Percentiles rank a stretch among this genome's conserved stretches.
Conservation (phyloP, 768 basidiomycete species). For the Lyophyllum decastes region DNA sequence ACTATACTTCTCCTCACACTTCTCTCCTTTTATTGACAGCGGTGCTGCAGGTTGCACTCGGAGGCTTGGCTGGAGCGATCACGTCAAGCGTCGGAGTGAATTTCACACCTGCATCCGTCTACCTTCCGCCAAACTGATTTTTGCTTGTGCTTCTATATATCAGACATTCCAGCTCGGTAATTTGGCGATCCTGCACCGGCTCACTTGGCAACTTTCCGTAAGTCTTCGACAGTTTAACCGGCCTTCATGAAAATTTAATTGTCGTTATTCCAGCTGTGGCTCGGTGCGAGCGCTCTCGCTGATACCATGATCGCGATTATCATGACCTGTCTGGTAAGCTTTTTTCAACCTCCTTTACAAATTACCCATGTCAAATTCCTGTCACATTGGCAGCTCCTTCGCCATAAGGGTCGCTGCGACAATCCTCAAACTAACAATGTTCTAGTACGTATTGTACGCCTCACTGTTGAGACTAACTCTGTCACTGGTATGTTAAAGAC, state of each 20-base stretch:
- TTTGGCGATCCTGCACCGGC: conserved; percentile 1
- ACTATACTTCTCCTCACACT: neutral
- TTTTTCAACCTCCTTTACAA: neutral
- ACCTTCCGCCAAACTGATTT: too few relatives aligned
- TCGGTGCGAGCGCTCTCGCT: conserved; percentile 10
- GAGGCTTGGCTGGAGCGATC: conserved; percentile 9
- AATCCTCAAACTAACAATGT: conserved; percentile 8
- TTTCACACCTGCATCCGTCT: neutral
- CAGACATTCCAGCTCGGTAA: conserved; percentile 7
- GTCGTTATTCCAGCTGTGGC: conserved; percentile 8
- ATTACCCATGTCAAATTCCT: neutral
- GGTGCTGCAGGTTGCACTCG: neutral
- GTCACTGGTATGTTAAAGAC: conserved; percentile 5
- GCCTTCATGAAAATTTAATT: neutral
- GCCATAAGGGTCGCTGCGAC: conserved; percentile 5
- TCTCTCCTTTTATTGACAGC: neutral
- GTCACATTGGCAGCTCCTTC: conserved; percentile 2
- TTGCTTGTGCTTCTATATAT: neutral
- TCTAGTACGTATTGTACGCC: conserved; percentile 11
- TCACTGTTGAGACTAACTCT: conserved; percentile 16
- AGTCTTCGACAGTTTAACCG: neutral
- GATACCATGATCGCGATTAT: conserved; percentile 12
- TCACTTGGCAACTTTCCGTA: conserved; percentile 16
- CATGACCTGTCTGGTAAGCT: conserved; percentile 10
- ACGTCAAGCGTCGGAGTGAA: conserved; percentile 9